phyloP scores from a whole-genome alignment of 345 rosid genomes.

The Eucalyptus pauciflora region DNA sequence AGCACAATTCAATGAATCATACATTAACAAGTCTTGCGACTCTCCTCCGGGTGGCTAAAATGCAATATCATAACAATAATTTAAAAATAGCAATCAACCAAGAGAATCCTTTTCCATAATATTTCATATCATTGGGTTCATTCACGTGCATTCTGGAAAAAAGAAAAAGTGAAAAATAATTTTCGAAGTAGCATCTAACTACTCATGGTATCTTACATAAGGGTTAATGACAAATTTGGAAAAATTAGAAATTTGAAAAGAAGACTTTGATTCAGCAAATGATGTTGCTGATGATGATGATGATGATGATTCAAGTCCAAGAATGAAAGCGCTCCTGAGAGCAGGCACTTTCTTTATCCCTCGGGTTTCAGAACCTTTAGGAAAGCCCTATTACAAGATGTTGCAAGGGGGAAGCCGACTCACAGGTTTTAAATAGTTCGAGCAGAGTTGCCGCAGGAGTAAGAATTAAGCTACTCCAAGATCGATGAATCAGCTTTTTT shows the following conservation, averaged over 20 bases:
- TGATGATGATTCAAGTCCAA: neutral
- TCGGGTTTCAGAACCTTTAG: neutral
- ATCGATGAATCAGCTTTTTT: too few species aligned
- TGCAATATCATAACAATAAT: too few species aligned
- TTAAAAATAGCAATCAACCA: too few species aligned
- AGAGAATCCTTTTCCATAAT: too few species aligned
- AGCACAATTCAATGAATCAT: too few species aligned
- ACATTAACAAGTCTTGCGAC: too few species aligned
- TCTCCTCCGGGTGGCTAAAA: too few species aligned
- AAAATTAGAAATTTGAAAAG: neutral
- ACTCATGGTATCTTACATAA: neutral
- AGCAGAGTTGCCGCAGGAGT: neutral
- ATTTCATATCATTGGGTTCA: too few species aligned
- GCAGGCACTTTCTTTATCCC: neutral
- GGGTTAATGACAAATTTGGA: neutral
- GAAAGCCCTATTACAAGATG: neutral
- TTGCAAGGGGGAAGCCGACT: neutral
- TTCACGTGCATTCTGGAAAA: too few species aligned
- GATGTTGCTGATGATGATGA: neutral
- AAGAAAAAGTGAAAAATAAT: too few species aligned
- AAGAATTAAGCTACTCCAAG: too few species aligned
- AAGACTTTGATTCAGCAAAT: neutral
- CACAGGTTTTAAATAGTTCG: neutral
- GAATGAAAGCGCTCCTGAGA: neutral
- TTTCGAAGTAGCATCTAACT: neutral